Base-by-base conservation (phyloP, 768 basidiomycete species). In the Lactarius trivialis region DNA sequence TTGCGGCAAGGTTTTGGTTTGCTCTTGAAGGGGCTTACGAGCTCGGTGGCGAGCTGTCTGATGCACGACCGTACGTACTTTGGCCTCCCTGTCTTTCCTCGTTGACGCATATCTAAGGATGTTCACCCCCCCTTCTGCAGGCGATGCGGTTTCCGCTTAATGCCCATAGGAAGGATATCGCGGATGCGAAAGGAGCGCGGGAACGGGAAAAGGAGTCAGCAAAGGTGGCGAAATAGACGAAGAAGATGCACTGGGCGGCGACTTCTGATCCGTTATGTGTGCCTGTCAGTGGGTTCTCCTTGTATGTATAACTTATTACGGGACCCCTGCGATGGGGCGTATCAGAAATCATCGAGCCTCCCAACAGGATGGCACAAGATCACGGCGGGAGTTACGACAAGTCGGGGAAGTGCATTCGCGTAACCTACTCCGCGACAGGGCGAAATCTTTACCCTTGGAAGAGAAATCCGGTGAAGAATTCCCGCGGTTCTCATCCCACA, bases 101-200 rank as follows among this genome's bases (percentile, higher is more conserved):
- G 52, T 19, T 51, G 30, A 66, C 12, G 14, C 19, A 55, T 19
- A 65, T 26, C 32, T 26, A n/a, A 58, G 48, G 28, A 62, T 54
- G 53, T 61, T 55, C 30, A 55, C n/a, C n/a, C n/a, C 30, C 17
- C 37, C 28, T 61, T 14, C 55, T 66, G 7, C 58, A 97, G 95
- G 94, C 96, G 6, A 99, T 98, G 97, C 86, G 96, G 12, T 99
- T 93, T 75, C 97, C 96, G 0, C 80, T 98, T 65, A 95, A 98
- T 71, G 93, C 94, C 2, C 94, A 98, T 71, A 81, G 93, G 67
- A 97, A 97, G 76, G 95, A 98, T 72, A 81, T 98, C 33, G 91
- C 89, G 41, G 89, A 86, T 30, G 94, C 93, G n/a, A 91, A 93
- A 67, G 92, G 89, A 36, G 93, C 94, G 0, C 79, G 95, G 11